Percentiles rank a stretch among this genome's conserved stretches.
Evolutionary conservation across 179 eudicot species (phyloP).

Genomic region (Beta lomatogona): DNA sequence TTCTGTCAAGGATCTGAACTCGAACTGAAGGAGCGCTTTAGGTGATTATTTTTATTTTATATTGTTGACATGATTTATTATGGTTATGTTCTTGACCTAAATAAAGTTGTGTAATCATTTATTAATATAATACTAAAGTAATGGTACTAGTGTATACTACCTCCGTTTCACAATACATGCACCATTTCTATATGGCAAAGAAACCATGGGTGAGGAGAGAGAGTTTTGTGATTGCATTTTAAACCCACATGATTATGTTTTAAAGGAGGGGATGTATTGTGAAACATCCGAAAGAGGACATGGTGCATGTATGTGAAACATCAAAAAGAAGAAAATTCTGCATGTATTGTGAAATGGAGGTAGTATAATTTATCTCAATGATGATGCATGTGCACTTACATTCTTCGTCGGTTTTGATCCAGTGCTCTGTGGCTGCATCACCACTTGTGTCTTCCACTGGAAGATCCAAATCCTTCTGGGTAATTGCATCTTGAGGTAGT

Average conservation of each 20-base stretch:
- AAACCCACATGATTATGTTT: no score
- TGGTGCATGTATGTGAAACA: background rate
- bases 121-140: background rate
- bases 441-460: constrained; percentile 24
- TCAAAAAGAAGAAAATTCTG: background rate
- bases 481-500: constrained; percentile 20
- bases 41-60: background rate
- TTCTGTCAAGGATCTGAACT: background rate
- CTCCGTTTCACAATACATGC: no score
- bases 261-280: no score
- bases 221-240: no score
- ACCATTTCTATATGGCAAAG: no score
- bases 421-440: constrained; percentile 44
- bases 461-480: constrained; percentile 15
- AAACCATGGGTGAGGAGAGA: no score
- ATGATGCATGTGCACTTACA: constrained; percentile 48
- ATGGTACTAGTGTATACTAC: background rate
- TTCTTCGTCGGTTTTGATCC: constrained; percentile 72
- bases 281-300: background rate
- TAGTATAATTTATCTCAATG: background rate
- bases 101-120: background rate
- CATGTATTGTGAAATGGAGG: background rate
- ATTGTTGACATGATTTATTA: background rate
- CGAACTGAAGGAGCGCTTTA: background rate
- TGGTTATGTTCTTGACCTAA: background rate